Conservation (phyloP, 805 yeast genomes). For the Wickerhamiella vanderwaltii region DNA sequence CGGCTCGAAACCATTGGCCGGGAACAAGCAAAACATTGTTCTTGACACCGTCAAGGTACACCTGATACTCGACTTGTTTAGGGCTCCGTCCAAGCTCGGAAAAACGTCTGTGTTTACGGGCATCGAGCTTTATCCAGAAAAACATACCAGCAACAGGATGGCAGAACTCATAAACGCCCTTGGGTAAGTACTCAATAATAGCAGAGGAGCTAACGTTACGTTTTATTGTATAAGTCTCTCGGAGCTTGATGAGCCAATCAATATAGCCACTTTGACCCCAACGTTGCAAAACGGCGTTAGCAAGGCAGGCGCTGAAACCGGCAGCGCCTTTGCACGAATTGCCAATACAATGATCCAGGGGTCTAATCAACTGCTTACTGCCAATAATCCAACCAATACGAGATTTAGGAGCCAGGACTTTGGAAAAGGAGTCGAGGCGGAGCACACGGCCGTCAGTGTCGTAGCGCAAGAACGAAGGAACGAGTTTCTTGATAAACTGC, state of each 20-base stretch:
- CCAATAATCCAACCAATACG: conserved; percentile 87
- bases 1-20: conserved; percentile 32
- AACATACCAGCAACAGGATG: conserved; percentile 45
- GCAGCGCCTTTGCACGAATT: conserved; percentile 68
- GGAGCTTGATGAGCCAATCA: conserved; percentile 73
- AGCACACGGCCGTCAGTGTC: conserved; percentile 85
- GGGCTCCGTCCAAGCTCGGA: conserved; percentile 22
- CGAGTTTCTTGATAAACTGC: conserved; percentile 53
- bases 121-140: conserved; percentile 42
- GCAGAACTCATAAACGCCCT: conserved; percentile 25
- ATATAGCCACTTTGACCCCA: conserved; percentile 89
- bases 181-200: conserved; percentile 46
- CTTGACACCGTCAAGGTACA: conserved; percentile 27
- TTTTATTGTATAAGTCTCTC: conserved; percentile 67
- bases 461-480: conserved; percentile 59
- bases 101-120: conserved; percentile 38
- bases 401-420: conserved; percentile 82
- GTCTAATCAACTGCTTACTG: conserved; percentile 49
- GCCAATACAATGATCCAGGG: conserved; percentile 62
- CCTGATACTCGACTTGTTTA: conserved; percentile 24
- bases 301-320: conserved; percentile 64
- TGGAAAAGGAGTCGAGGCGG: conserved; percentile 81
- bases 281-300: conserved; percentile 56
- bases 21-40: conserved; percentile 30
- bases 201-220: conserved; percentile 81